Percentiles rank a stretch among this genome's conserved stretches.
These are phyloP conservation scores for Boletus edulis DNA, from an alignment of 768 basidiomycete species.

Conservation along the genomic window DNA sequence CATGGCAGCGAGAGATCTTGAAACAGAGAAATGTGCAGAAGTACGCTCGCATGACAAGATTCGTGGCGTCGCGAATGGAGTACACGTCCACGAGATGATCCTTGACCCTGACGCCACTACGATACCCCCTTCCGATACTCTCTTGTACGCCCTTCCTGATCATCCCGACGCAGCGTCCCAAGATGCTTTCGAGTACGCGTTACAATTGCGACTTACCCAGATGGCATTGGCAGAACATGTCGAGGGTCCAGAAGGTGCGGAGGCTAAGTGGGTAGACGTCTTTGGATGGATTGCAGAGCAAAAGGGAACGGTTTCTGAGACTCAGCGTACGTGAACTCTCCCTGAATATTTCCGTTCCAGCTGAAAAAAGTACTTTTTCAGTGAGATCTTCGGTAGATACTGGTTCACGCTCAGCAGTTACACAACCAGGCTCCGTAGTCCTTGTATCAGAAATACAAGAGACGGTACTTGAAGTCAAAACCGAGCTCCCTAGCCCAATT, in stretches of 20 bases:
- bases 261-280: conserved; percentile 76
- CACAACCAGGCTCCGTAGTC: conserved; percentile 15
- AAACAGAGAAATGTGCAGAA: conserved; percentile 6
- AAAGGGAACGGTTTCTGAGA: conserved; percentile 33
- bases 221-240: conserved; percentile 77
- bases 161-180: conserved; percentile 48
- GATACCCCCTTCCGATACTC: conserved; percentile 39
- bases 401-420: conserved; percentile 25
- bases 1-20: conserved; percentile 8
- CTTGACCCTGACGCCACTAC: conserved; percentile 29
- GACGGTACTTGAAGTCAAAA: conserved; percentile 8
- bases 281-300: conserved; percentile 83
- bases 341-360: neutral
- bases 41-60: neutral
- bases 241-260: conserved; percentile 83
- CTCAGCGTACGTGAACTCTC: conserved; percentile 20
- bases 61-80: neutral
- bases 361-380: neutral
- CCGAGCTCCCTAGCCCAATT: neutral
- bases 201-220: conserved; percentile 86
- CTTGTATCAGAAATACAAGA: conserved; percentile 16
- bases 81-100: conserved; percentile 17
- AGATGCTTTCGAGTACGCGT: conserved; percentile 70
- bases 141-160: conserved; percentile 48
- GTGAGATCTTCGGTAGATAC: conserved; percentile 33